Evolutionary conservation across 768 basidiomycete genomes (phyloP).

Genomic region (Naganishia vaughanmartiniae): DNA sequence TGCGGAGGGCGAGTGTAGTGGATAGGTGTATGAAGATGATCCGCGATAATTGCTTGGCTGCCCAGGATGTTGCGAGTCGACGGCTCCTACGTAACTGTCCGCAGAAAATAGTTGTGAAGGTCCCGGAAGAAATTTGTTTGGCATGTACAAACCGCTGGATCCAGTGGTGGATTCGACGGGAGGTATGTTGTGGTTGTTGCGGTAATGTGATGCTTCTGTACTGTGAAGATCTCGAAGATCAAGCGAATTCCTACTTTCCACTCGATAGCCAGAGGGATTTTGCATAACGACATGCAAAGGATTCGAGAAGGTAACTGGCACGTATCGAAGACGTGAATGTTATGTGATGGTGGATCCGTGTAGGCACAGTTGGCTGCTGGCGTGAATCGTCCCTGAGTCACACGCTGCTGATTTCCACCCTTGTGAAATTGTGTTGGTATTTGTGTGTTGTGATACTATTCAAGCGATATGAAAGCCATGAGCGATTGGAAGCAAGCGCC

Average conservation of each 20-base stretch:
- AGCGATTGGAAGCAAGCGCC: not conserved
- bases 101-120: conserved; percentile 11
- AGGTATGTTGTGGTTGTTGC: not conserved
- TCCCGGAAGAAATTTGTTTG: conserved; percentile 20
- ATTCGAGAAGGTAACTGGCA: not conserved
- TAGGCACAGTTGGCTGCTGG: not conserved
- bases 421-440: too few species aligned
- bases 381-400: not conserved
- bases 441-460: too few species aligned
- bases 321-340: not conserved
- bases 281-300: conserved; percentile 24
- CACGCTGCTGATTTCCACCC: too few species aligned
- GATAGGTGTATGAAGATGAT: conserved; percentile 8
- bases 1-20: not conserved
- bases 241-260: conserved; percentile 21
- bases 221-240: conserved; percentile 21
- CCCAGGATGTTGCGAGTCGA: not conserved
- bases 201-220: conserved; percentile 40
- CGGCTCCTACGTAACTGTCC: not conserved
- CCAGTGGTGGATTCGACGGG: not conserved
- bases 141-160: conserved; percentile 4
- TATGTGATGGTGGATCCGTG: not conserved
- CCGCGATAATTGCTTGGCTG: conserved; percentile 4
- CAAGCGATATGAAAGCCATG: not conserved
- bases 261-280: conserved; percentile 18